These are phyloP conservation scores for Sequoiadendron giganteum DNA, from an alignment of 75 land plant species.

Conservation along the genomic window DNA sequence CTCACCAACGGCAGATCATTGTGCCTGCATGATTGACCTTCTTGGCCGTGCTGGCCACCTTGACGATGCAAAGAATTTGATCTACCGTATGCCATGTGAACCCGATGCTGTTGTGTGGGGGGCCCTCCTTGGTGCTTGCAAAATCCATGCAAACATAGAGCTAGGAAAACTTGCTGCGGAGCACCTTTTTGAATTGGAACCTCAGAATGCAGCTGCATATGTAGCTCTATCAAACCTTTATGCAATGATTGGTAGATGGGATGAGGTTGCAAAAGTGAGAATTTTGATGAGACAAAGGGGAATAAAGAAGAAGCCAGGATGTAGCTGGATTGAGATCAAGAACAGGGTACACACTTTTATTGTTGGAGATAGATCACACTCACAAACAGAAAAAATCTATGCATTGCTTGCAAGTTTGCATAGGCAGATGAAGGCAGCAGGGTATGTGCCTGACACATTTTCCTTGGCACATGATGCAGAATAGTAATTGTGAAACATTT, in stretches of 20 bases:
- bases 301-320: slow-evolving; percentile 1
- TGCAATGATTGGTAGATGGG: slow-evolving; percentile 5
- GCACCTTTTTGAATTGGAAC: background rate
- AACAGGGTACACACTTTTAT: background rate
- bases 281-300: background rate
- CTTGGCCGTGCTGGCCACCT: slow-evolving; percentile 16
- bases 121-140: slow-evolving; percentile 17
- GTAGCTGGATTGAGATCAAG: slow-evolving; percentile 1
- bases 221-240: background rate
- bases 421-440: slow-evolving; percentile 8
- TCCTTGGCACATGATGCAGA: background rate
- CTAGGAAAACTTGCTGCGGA: background rate
- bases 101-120: background rate
- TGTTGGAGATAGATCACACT: slow-evolving; percentile 11
- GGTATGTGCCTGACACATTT: background rate
- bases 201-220: background rate
- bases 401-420: slow-evolving; percentile 16
- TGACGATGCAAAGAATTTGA: slow-evolving; percentile 19
- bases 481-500: background rate
- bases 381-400: slow-evolving; percentile 13
- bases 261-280: background rate
- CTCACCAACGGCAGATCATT: slow-evolving; percentile 11
- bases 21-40: slow-evolving; percentile 25
- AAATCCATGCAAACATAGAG: background rate
- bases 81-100: background rate